Evolutionary conservation across 345 rosid species (phyloP), one percentile per base, ranked within the genome.

Genomic region (Populus davidiana): DNA sequence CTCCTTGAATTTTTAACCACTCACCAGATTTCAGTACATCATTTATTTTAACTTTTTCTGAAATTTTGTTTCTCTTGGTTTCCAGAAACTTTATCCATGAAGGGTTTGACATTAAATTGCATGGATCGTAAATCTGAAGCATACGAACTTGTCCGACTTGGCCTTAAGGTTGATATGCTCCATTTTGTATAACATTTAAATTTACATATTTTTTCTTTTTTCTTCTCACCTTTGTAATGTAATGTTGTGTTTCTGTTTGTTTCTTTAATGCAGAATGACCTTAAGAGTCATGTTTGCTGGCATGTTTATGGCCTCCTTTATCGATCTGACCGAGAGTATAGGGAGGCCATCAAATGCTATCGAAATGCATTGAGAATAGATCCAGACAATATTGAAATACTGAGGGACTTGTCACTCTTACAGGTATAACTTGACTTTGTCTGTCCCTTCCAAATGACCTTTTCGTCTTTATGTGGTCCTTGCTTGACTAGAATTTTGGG

Each of bases 231-330:
- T 49, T 54, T 39, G 29, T 59, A 43, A 29, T 65, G 56, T 73
- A 49, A 74, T 75, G 35, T 49, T 64, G 36, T 35, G 63, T 63
- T 66, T 81, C 17, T 66, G 43, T 81, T 75, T 81, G 36, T 71
- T 63, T 79, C 64, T 72, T 74, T 81, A 35, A 44, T 88, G 90
- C 93, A 96, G 99, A 94, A 94, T 91, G 99, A 96, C 79, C 87
- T 96, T 70, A 94, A 92, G 86, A 96, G 99, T 85, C 99, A 96
- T 87, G 99, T 94, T 81, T 96, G 99, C 89, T 96, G 99, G 99
- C 99, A 96, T 86, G 99, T 94, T 47, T 90, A 89, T 87, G 99
- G 99, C 80, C 98, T 94, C 72, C 90, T 94, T 70, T 94, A 92
- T 83, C 98, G 99, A 18, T 96, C 99, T 35, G 99, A 96, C 81